Conservation (phyloP, 2,329 filamentous ascomycete species). For the Eutypa lata region DNA sequence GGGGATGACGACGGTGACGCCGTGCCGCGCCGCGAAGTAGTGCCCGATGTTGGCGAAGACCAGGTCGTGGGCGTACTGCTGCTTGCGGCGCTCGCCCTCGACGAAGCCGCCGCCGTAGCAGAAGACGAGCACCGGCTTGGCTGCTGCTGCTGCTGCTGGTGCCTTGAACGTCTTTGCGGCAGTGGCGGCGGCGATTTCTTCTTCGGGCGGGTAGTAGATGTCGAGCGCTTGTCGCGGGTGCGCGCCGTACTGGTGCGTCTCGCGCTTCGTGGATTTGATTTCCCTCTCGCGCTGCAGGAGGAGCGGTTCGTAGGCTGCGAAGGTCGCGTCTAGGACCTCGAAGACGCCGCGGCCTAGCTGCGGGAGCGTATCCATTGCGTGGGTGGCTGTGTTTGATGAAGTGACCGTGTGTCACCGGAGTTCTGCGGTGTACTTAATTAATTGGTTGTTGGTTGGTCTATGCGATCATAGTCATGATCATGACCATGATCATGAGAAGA, state of each 20-base stretch:
- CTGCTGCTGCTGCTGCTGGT: too few relatives aligned
- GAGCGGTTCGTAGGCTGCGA: slow-evolving; percentile 20
- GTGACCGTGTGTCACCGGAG: background rate
- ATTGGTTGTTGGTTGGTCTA: too few relatives aligned
- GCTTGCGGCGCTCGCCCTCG: slow-evolving; percentile 27
- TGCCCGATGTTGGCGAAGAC: slow-evolving; percentile 35
- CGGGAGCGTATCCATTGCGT: slow-evolving; percentile 18
- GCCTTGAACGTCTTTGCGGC: slow-evolving; percentile 2
- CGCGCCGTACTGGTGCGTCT: slow-evolving; percentile 32
- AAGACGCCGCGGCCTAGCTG: slow-evolving; percentile 13
- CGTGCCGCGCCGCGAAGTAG: slow-evolving; percentile 33
- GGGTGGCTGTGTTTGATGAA: background rate
- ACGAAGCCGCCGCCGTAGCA: slow-evolving; percentile 33
- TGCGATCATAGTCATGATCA: too few relatives aligned
- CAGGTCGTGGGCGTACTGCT: slow-evolving; percentile 20
- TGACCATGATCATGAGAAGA: too few relatives aligned
- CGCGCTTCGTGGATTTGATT: slow-evolving; percentile 22
- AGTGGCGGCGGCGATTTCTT: slow-evolving; percentile 2
- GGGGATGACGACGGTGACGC: slow-evolving; percentile 32
- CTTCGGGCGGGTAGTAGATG: slow-evolving; percentile 33
- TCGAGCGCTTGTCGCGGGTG: slow-evolving; percentile 35
- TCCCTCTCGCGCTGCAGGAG: slow-evolving; percentile 19
- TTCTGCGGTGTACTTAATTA: background rate
- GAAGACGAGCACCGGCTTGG: slow-evolving; percentile 27
- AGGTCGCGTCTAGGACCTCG: slow-evolving; percentile 20